Conservation (phyloP, 2,329 filamentous ascomycete genomes). For the Zymoseptoria pseudotritici region DNA sequence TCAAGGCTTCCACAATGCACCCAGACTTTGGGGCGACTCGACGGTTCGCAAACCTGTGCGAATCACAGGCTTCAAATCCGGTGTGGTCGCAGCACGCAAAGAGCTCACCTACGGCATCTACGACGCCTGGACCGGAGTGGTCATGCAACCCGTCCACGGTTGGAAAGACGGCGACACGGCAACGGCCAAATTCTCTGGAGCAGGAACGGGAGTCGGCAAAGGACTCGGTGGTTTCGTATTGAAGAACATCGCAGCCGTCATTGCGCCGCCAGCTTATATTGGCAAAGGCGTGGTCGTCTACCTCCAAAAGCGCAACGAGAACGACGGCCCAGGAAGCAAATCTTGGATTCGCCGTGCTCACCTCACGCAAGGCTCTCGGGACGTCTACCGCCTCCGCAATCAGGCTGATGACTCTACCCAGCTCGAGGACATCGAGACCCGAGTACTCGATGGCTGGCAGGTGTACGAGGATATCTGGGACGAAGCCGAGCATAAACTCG, state of each 20-base stretch:
- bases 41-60: constrained; percentile 69
- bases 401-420: constrained; percentile 10
- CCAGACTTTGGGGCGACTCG: constrained; percentile 74
- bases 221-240: constrained; percentile 74
- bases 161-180: constrained; percentile 45
- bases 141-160: constrained; percentile 68
- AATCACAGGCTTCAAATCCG: constrained; percentile 68
- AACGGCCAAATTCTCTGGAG: constrained; percentile 24
- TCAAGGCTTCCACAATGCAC: constrained; percentile 81
- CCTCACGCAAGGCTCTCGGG: constrained; percentile 27
- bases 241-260: constrained; percentile 65
- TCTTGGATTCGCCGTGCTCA: constrained; percentile 24
- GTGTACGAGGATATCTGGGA: constrained; percentile 29
- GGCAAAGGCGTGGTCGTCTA: constrained; percentile 78
- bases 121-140: constrained; percentile 72
- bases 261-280: constrained; percentile 66
- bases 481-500: constrained; percentile 15
- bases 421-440: constrained; percentile 12
- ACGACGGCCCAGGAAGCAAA: constrained; percentile 22
- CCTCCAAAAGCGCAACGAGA: constrained; percentile 48
- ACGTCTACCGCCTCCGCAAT: constrained; percentile 18
- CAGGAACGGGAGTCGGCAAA: constrained; percentile 60
- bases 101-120: constrained; percentile 56
- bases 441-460: constrained; percentile 25
- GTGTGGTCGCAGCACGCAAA: constrained; percentile 67